Evolutionary conservation across 2,329 filamentous ascomycete genomes (phyloP).

Genomic region (Epichloe gansuensis): DNA sequence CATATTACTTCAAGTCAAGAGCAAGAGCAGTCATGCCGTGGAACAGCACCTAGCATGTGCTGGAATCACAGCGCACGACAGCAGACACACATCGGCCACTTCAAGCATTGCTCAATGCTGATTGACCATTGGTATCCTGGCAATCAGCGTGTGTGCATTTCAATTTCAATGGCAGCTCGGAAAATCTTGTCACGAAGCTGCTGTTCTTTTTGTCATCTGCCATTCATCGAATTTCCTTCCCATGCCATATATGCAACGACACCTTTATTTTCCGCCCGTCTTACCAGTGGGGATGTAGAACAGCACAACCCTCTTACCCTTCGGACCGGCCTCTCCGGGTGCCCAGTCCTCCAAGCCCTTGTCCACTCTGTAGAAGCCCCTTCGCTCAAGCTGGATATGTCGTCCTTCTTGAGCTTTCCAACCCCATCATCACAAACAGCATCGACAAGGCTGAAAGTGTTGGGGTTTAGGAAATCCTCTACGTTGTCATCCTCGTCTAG

Average conservation of each 20-base stretch:
- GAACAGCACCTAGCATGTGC: too few species aligned
- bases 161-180: too few species aligned
- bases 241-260: neutral
- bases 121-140: too few species aligned
- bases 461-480: conserved; percentile 68
- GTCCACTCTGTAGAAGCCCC: conserved; percentile 85
- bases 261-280: conserved; percentile 11
- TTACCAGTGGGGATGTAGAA: conserved; percentile 45
- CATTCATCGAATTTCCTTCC: too few species aligned
- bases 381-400: conserved; percentile 94
- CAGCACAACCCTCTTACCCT: conserved; percentile 37
- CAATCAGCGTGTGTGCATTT: too few species aligned
- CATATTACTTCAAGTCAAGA: too few species aligned
- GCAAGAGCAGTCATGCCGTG: too few species aligned
- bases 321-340: conserved; percentile 34
- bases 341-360: conserved; percentile 39
- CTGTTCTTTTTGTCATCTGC: too few species aligned
- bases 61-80: too few species aligned
- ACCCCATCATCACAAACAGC: conserved; percentile 75
- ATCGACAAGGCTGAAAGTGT: conserved; percentile 61
- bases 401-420: conserved; percentile 63
- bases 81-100: too few species aligned
- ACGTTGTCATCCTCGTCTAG: conserved; percentile 77
- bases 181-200: too few species aligned
- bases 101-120: too few species aligned